Conservation (phyloP, 768 basidiomycete genomes). For the Lactarius sanguifluus region DNA sequence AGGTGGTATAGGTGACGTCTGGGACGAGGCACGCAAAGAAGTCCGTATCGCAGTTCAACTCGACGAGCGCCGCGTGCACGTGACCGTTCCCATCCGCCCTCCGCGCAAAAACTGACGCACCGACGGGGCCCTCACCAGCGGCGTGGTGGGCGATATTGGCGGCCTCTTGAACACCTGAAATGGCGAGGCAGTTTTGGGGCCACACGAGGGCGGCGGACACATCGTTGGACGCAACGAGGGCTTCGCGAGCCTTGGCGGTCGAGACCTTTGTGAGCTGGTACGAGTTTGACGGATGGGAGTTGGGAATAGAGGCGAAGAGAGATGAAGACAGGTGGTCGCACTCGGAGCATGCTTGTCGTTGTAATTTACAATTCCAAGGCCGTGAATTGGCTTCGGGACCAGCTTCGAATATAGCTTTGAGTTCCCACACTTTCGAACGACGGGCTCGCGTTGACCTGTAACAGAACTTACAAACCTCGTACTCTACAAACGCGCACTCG, state of each 20-base stretch:
- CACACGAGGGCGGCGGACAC: slow-evolving; percentile 72
- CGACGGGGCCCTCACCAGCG: slow-evolving; percentile 80
- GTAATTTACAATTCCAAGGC: neutral
- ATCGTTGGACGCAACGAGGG: slow-evolving; percentile 72
- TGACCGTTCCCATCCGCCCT: slow-evolving; percentile 45
- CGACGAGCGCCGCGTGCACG: slow-evolving; percentile 82
- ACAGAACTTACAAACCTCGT: no score
- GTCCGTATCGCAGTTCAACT: slow-evolving; percentile 96
- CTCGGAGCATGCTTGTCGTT: slow-evolving; percentile 18
- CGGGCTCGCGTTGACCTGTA: no score
- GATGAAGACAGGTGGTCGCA: neutral
- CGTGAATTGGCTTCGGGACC: neutral
- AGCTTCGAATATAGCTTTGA: neutral
- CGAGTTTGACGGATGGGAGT: slow-evolving; percentile 63
- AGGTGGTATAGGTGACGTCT: slow-evolving; percentile 78
- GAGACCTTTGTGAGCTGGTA: slow-evolving; percentile 82
- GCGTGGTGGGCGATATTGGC: slow-evolving; percentile 79
- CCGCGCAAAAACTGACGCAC: slow-evolving; percentile 64
- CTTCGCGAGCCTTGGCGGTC: slow-evolving; percentile 85
- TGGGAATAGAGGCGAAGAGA: slow-evolving; percentile 53
- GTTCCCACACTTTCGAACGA: neutral
- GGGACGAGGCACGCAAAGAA: slow-evolving; percentile 80
- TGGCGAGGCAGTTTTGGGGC: slow-evolving; percentile 71
- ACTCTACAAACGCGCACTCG: no score
- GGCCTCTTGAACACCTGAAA: slow-evolving; percentile 74